These are phyloP conservation scores for Agrocybe praecox DNA, from an alignment of 768 basidiomycete species.

Conservation along the genomic window DNA sequence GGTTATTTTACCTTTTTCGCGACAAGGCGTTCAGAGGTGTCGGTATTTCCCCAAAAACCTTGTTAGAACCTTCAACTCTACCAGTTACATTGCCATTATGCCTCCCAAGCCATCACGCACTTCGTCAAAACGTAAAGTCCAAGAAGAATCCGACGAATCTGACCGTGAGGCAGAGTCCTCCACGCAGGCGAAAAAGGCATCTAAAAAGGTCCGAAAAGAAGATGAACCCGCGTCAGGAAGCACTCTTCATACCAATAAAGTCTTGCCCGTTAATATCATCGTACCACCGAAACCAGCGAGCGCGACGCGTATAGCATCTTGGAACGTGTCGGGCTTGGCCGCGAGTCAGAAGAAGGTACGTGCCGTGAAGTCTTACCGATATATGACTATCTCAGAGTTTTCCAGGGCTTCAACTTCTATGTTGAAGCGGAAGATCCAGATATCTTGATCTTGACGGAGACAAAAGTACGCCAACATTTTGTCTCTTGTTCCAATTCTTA, in stretches of 20 bases:
- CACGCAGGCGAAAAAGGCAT: constrained; percentile 14
- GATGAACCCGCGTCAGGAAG: constrained; percentile 27
- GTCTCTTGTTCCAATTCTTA: neutral
- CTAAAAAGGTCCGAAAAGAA: constrained; percentile 25
- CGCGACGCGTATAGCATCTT: constrained; percentile 61
- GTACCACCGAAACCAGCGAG: constrained; percentile 54
- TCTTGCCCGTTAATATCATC: constrained; percentile 60
- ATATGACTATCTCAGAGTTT: too few species aligned
- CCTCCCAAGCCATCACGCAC: constrained; percentile 17
- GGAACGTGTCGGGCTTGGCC: constrained; percentile 82
- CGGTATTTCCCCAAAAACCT: too few species aligned
- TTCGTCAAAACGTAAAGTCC: constrained; percentile 29
- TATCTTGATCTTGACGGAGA: constrained; percentile 82
- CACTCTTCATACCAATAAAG: constrained; percentile 74
- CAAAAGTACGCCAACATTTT: constrained; percentile 54
- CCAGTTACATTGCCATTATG: constrained; percentile 15
- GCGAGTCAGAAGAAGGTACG: constrained; percentile 77
- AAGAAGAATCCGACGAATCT: constrained; percentile 21
- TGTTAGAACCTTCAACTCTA: neutral
- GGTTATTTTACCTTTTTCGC: too few species aligned
- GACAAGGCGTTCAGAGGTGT: too few species aligned
- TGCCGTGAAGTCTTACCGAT: too few species aligned
- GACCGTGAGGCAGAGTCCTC: constrained; percentile 25
- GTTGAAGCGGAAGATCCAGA: constrained; percentile 88
- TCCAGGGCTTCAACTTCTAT: constrained; percentile 78